Evolutionary conservation across 2,329 filamentous ascomycete genomes (phyloP).

Genomic region (Cercospora janseana): DNA sequence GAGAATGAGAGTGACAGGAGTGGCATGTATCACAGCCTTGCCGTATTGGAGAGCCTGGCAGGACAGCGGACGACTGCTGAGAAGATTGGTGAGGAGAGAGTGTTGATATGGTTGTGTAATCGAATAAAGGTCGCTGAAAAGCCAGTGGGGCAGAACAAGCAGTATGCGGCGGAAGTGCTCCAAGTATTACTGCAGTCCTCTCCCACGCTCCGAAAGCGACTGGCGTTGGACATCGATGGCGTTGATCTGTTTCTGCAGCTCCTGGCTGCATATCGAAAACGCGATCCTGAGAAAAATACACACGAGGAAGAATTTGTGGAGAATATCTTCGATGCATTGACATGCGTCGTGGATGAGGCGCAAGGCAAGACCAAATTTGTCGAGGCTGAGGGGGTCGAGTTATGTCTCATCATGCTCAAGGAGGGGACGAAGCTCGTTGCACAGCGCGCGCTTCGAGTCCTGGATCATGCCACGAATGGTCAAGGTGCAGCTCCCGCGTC

Average conservation of each 20-base stretch:
- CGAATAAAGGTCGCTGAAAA: slow-evolving; percentile 69
- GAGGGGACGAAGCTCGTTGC: slow-evolving; percentile 81
- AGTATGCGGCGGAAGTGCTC: slow-evolving; percentile 88
- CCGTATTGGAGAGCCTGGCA: slow-evolving; percentile 80
- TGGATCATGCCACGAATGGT: slow-evolving; percentile 76
- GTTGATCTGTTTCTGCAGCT: slow-evolving; percentile 80
- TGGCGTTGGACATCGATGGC: slow-evolving; percentile 60
- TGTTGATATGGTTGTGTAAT: slow-evolving; percentile 74
- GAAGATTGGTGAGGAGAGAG: slow-evolving; percentile 66
- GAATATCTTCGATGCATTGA: slow-evolving; percentile 84
- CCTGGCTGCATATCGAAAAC: slow-evolving; percentile 77
- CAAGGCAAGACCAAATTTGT: slow-evolving; percentile 77
- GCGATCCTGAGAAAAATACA: slow-evolving; percentile 78
- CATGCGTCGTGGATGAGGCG: slow-evolving; percentile 73
- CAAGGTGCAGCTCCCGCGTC: slow-evolving; percentile 44
- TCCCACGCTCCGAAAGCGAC: slow-evolving; percentile 59
- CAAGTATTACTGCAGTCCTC: slow-evolving; percentile 84
- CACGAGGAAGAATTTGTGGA: slow-evolving; percentile 95
- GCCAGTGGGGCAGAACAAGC: slow-evolving; percentile 81
- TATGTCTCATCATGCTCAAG: slow-evolving; percentile 86
- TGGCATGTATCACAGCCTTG: slow-evolving; percentile 82
- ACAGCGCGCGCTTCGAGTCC: slow-evolving; percentile 70
- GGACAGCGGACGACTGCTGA: slow-evolving; percentile 68
- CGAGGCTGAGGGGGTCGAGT: slow-evolving; percentile 86
- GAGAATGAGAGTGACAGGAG: slow-evolving; percentile 67